These are phyloP conservation scores for Primulina huaijiensis DNA, from an alignment of 257 asterid genomes.

Conservation along the genomic window DNA sequence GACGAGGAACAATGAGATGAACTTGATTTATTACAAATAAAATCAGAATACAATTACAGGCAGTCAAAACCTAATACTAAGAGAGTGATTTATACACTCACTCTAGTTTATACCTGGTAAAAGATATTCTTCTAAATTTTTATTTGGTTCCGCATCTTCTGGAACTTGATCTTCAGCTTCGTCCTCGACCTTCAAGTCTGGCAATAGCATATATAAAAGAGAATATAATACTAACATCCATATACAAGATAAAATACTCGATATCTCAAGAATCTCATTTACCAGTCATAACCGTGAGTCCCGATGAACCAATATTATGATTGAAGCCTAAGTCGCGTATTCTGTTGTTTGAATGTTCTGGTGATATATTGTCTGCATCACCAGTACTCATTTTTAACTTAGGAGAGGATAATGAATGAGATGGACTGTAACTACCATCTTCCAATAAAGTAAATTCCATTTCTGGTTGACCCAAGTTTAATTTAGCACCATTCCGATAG, in stretches of 20 bases:
- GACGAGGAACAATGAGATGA: conserved; percentile 18
- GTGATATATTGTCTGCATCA: conserved; percentile 28
- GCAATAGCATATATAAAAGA: conserved; percentile 25
- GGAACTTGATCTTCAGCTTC: conserved; percentile 37
- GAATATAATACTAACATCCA: conserved; percentile 18
- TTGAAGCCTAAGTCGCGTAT: conserved; percentile 41
- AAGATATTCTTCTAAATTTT: conserved; percentile 30
- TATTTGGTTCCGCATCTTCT: conserved; percentile 35
- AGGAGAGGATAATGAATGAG: conserved; percentile 27
- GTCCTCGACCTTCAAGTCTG: conserved; percentile 31
- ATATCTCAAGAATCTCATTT: conserved; percentile 28
- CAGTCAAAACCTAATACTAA: conserved; percentile 22
- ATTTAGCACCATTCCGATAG: conserved; percentile 27
- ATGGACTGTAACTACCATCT: conserved; percentile 29
- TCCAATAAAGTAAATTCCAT: conserved; percentile 37
- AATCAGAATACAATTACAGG: conserved; percentile 17
- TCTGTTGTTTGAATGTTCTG: conserved; percentile 28
- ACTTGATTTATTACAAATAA: conserved; percentile 18
- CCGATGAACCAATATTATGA: conserved; percentile 40
- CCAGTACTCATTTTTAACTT: conserved; percentile 36
- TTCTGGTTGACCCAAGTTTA: conserved; percentile 34
- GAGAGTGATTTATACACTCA: conserved; percentile 20
- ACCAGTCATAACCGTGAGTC: conserved; percentile 44
- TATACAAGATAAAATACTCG: conserved; percentile 19
- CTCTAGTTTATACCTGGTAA: conserved; percentile 47